Percentiles rank a stretch among this genome's conserved stretches.
Evolutionary conservation across 2,329 filamentous ascomycete species (phyloP).

Genomic region (Xylaria sp.): DNA sequence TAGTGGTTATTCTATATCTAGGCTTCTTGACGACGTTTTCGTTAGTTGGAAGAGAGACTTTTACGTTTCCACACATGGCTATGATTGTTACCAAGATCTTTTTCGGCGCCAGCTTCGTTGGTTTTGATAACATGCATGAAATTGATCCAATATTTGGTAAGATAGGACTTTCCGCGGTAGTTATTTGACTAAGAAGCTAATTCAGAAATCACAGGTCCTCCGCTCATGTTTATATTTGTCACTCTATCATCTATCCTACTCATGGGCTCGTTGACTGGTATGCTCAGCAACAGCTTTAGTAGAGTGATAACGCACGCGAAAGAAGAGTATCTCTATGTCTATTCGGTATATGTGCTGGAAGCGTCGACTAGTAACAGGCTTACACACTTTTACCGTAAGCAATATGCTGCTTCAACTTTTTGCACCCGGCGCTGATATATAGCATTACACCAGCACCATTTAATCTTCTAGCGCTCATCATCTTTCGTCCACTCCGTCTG

Average conservation of each 20-base stretch:
- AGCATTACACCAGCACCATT: conserved; percentile 60
- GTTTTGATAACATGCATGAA: conserved; percentile 74
- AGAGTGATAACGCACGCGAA: conserved; percentile 71
- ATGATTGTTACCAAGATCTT: conserved; percentile 84
- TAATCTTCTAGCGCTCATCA: conserved; percentile 78
- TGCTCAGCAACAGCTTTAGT: conserved; percentile 80
- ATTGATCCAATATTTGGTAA: conserved; percentile 67
- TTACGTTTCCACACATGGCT: conserved; percentile 74
- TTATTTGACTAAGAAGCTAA: conserved; percentile 30
- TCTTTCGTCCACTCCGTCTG: conserved; percentile 78
- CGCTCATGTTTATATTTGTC: conserved; percentile 78
- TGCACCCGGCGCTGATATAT: conserved; percentile 1
- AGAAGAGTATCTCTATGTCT: conserved; percentile 85
- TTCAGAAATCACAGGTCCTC: conserved; percentile 55
- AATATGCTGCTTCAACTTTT: neutral
- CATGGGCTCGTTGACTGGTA: conserved; percentile 81
- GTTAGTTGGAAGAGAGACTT: conserved; percentile 77
- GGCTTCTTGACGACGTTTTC: conserved; percentile 91
- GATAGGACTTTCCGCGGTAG: neutral
- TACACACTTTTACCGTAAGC: conserved; percentile 72
- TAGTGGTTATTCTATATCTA: conserved; percentile 68
- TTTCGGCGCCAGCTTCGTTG: conserved; percentile 79
- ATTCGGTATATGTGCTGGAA: conserved; percentile 72
- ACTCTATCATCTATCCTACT: conserved; percentile 81
- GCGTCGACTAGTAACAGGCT: conserved; percentile 75